Conservation (phyloP, 2,329 filamentous ascomycete genomes). For the Colletotrichum noveboracense region DNA sequence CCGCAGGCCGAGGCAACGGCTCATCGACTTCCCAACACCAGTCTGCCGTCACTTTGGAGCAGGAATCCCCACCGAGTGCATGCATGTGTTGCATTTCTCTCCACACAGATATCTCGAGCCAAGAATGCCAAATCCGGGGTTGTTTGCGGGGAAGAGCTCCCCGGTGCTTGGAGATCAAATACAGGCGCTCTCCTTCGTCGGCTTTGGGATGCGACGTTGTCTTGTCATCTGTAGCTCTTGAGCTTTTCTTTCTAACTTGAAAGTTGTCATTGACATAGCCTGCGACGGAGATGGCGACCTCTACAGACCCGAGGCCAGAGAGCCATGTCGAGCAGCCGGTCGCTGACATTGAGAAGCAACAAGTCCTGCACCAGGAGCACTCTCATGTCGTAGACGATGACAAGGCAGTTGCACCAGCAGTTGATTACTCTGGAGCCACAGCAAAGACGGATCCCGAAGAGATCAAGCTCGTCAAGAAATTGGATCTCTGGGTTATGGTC, state of each 20-base stretch:
- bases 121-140: slow-evolving; percentile 14
- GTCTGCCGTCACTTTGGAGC: not conserved
- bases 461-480: slow-evolving; percentile 42
- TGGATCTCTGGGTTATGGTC: slow-evolving; percentile 43
- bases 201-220: not conserved
- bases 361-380: slow-evolving; percentile 8
- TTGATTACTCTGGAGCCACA: slow-evolving; percentile 42
- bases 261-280: not conserved
- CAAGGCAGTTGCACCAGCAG: not conserved
- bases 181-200: not conserved
- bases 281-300: not conserved
- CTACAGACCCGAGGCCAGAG: not conserved
- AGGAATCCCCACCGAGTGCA: not conserved
- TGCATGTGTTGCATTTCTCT: not conserved
- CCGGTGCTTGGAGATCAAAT: not conserved
- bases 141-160: slow-evolving; percentile 1
- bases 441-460: slow-evolving; percentile 44
- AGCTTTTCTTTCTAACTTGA: not conserved
- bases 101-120: slow-evolving; percentile 7
- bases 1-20: not conserved
- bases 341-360: slow-evolving; percentile 13
- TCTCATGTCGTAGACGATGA: slow-evolving; percentile 8
- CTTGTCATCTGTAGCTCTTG: not conserved
- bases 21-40: not conserved
- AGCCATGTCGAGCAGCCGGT: not conserved